Conservation (phyloP, 2,329 filamentous ascomycete species). For the Clonostachys solani region DNA sequence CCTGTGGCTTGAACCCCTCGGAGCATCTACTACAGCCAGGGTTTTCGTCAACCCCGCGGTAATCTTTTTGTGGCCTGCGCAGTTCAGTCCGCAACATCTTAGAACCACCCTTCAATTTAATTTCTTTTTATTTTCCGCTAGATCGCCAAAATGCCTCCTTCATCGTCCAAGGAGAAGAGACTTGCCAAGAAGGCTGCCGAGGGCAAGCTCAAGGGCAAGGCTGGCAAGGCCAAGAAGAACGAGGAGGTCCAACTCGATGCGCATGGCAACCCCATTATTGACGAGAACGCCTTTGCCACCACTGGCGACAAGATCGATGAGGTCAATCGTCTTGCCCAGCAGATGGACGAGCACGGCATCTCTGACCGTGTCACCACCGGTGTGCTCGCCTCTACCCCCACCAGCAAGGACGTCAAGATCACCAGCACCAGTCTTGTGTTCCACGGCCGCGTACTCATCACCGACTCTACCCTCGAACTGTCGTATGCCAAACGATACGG, state of each 20-base stretch:
- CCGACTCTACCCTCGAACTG: constrained; percentile 88
- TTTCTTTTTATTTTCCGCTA: constrained; percentile 4
- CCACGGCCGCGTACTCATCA: constrained; percentile 95
- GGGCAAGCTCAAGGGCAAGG: constrained; percentile 70
- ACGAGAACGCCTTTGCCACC: constrained; percentile 67
- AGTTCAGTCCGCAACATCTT: too few species aligned
- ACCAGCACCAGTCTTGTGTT: constrained; percentile 91
- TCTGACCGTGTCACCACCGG: constrained; percentile 98
- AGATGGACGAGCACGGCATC: constrained; percentile 94
- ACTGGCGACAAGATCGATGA: constrained; percentile 70
- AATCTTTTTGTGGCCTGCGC: too few species aligned
- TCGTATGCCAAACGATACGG: constrained; percentile 92
- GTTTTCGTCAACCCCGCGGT: too few species aligned
- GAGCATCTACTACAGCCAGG: too few species aligned
- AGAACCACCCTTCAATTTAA: background rate
- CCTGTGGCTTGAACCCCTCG: too few species aligned
- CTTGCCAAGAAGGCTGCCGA: constrained; percentile 68
- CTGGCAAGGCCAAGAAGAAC: constrained; percentile 64
- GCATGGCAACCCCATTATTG: constrained; percentile 49
- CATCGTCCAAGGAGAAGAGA: constrained; percentile 67
- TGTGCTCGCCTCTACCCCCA: constrained; percentile 79
- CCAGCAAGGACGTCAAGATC: constrained; percentile 95
- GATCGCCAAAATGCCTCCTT: constrained; percentile 53
- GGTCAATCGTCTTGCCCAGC: constrained; percentile 82
- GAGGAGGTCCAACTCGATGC: constrained; percentile 65